Base-by-base conservation (phyloP, 768 basidiomycete species). In the Leucocoprinus sp. region DNA sequence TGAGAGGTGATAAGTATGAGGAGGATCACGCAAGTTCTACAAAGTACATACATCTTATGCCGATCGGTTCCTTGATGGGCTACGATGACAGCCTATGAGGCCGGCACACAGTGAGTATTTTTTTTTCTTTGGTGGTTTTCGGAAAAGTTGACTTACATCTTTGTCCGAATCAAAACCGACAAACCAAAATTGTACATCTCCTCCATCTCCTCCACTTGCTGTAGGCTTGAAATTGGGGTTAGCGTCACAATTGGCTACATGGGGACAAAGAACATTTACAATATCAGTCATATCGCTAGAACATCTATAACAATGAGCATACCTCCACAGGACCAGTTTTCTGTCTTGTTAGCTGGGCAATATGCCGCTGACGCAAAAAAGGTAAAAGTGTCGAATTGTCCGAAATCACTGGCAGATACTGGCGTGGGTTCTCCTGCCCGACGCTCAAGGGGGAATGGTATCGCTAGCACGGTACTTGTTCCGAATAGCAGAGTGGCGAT, bases 281-380 rank as follows among this genome's bases (percentile, higher is more conserved):
- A 28, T 40, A 18, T 33, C 14, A 47, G 19, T 2, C 15, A 15
- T 6, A 2, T 8, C 11, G 22, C 23, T 24, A 14, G 9, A 14
- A 41, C 23, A n/a, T 43, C 57, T 6, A 14, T 11, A 18, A 15
- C 12, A 23, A 15, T 24, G 3, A 3, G 41, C 52, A 27, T 18
- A 60, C 55, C 44, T 58, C 78, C 78, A 52, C 76, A 79, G 23
- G 68, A 53, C 78, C 78, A 80, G 17, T 65, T 62, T 27, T 66
- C 52, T 14, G 73, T 76, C 23, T 58, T 50, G 1, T 63, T 39
- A 14, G 74, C 59, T 5, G 55, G 31, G 47, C 78, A 80, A 50
- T 74, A 75, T 0, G 64, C 76, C 5, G 75, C 55, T 23, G 65
- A 64, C 1, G 78, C 74, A 49, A 70, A 76, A 48, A 59, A 60